Evolutionary conservation across 208 protist species (phyloP), one percentile per base, ranked within the genome.

Genomic region (Leishmania major): DNA sequence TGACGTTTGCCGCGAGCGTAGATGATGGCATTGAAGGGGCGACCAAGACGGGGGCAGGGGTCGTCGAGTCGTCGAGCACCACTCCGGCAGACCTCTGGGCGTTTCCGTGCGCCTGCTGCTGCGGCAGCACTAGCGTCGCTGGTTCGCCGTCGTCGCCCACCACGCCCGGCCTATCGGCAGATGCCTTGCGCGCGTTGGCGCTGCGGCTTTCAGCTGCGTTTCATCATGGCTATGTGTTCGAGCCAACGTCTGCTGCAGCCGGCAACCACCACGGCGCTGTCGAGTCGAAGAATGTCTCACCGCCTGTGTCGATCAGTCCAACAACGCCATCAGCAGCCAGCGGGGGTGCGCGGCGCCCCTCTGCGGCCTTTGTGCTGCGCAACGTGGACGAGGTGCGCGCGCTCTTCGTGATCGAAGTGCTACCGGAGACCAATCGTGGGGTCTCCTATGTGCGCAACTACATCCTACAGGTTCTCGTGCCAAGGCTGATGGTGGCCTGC

Each of bases 401-500:
- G 17, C 80, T 96, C 13, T 91, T 95, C 66, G 84, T 76, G n/a
- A 82, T 98, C 22, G 88, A 90, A 47, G 87, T 88, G 37, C 88
- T 98, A 7, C 92, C 91, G 15, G 80, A 90, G 37, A 84, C 84
- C 51, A 86, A 94, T 74, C 79, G 89, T 31, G 95, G 95, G 51
- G 89, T 98, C 22, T 94, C 92, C 10, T 98, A 96, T 84, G 92
- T 92, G 59, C 90, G 95, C 17, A 97, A 98, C 86, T 91, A 95
- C 84, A 97, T 98, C 73, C 84, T 98, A 17, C 89, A 88, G 57
- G 88, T 93, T 60, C 87, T 98, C 19, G 95, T 89, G 6, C 92
- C 94, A 2, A 83, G 75, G 22, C 45, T 80, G 25, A 92, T 96
- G 86, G 77, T 88, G 28, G 84, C 35, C 7, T 80, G 83, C 67